Base-by-base conservation (phyloP, 495 filamentous ascomycete species). In the Xylaria curta region DNA sequence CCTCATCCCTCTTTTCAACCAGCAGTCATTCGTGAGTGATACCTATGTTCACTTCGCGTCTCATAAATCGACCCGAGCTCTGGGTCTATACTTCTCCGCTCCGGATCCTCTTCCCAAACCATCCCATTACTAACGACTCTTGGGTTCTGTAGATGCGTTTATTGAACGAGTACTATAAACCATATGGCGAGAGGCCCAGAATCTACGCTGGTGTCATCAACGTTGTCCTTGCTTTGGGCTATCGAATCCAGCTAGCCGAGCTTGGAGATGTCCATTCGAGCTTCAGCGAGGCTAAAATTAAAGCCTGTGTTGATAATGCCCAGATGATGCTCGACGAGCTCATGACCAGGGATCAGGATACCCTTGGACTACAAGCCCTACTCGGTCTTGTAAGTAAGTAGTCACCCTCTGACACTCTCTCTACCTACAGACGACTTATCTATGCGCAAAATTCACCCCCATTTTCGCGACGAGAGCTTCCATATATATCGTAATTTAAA, bases 321-420 rank as follows among this genome's bases (percentile, higher is more conserved):
- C 78, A 79, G 53, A 74, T 64, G 12, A 76, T 79, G 44, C 73
- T 80, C 1, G 74, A 78, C 36, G 78, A 76, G 42, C 71, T 80
- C 42, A 76, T 80, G 2, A 76, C 74, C 0, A 70, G 78, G 10
- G 75, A 80, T 17, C 72, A 79, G 64, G 78, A 80, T 46, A 74
- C 73, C 0, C 69, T 81, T 0, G 79, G 79, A 3, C 62, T 81
- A 13, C 76, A 81, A 42, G 74, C 76, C 8, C 51, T 81, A 54
- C 70, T 81, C 4, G 79, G 79, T n/a, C 61, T 81, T 51, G 77
- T 81, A 28, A 61, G 76, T 77, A 65, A 71, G 76, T 77, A 21
- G 13, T 26, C 12, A 46, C 64, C 61, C 24, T 9, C 61, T 24
- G 5, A 31, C 2, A 31, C 26, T 5, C 13, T 56, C 26, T 5